Percentiles rank a stretch among this genome's conserved stretches.
phyloP scores from a whole-genome alignment of 2,329 filamentous ascomycete genomes.

The Bipolaris cookei region DNA sequence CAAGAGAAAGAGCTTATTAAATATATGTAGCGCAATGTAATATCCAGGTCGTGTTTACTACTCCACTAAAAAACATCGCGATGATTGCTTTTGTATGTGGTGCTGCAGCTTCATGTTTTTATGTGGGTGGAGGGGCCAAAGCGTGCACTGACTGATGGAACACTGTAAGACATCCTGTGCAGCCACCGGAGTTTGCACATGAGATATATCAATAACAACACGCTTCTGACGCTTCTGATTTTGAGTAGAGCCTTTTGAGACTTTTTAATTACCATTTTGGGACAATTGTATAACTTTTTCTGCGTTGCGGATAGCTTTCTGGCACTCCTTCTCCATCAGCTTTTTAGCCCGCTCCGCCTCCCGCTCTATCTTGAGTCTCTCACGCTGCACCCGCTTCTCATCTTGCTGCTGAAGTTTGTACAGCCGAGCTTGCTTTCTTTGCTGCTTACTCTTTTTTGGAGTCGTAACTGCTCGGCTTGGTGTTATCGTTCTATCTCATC shows the following conservation, averaged over 20 bases:
- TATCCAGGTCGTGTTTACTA: background rate
- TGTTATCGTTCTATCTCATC: background rate
- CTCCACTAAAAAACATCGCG: background rate
- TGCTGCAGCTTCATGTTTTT: background rate
- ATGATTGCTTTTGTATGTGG: background rate
- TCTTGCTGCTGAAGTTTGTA: background rate
- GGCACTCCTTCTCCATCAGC: background rate
- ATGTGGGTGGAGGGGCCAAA: too few relatives aligned
- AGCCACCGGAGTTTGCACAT: background rate
- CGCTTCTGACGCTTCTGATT: conserved; percentile 1
- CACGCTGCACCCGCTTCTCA: conserved; percentile 2
- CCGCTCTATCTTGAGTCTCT: conserved; percentile 3
- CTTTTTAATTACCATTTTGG: conserved; percentile 1
- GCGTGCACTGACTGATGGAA: background rate
- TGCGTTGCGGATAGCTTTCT: conserved; percentile 1
- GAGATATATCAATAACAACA: background rate
- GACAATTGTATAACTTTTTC: conserved; percentile 4
- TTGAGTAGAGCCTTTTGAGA: background rate
- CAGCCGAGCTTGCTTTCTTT: background rate
- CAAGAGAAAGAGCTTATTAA: too few relatives aligned
- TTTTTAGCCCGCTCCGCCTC: background rate
- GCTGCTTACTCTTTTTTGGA: background rate
- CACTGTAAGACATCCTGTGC: background rate
- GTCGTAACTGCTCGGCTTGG: background rate
- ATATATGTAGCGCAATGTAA: background rate